Percentiles rank a stretch among this genome's conserved stretches.
Evolutionary conservation across 2,329 filamentous ascomycete species (phyloP).

Genomic region (Microcyclospora pomicola): DNA sequence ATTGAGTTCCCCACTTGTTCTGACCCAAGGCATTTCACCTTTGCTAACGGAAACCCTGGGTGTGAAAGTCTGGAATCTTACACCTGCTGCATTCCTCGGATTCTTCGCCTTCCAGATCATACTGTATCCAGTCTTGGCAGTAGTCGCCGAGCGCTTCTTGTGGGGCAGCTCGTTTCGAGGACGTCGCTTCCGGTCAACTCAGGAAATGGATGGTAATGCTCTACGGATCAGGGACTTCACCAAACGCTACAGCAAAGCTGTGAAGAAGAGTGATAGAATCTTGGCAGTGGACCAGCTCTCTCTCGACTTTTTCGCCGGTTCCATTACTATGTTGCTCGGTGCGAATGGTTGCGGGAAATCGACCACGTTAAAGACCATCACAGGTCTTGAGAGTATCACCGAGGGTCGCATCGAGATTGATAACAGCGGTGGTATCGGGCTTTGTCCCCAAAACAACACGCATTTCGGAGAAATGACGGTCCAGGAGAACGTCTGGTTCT

Average conservation of each 20-base stretch:
- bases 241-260: constrained; percentile 8
- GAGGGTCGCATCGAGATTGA: constrained; percentile 63
- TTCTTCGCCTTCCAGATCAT: constrained; percentile 65
- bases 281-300: constrained; percentile 8
- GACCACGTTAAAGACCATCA: constrained; percentile 74
- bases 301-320: constrained; percentile 7
- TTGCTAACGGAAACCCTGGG: too few species aligned
- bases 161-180: constrained; percentile 52
- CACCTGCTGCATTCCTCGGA: constrained; percentile 47
- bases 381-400: constrained; percentile 63
- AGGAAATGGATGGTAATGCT: constrained; percentile 1
- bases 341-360: constrained; percentile 84
- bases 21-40: neutral
- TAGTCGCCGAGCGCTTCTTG: constrained; percentile 54
- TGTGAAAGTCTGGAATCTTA: constrained; percentile 6
- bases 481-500: constrained; percentile 66
- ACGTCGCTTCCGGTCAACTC: constrained; percentile 25
- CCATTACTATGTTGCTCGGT: constrained; percentile 30
- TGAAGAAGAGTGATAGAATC: constrained; percentile 2
- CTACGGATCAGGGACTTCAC: constrained; percentile 9
- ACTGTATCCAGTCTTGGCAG: constrained; percentile 59
- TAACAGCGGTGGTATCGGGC: constrained; percentile 61
- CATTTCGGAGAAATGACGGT: constrained; percentile 80
- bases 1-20: constrained; percentile 7
- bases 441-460: constrained; percentile 85